These are phyloP conservation scores for Pyricularia grisea DNA, from an alignment of 2,329 filamentous ascomycete genomes.

Conservation along the genomic window DNA sequence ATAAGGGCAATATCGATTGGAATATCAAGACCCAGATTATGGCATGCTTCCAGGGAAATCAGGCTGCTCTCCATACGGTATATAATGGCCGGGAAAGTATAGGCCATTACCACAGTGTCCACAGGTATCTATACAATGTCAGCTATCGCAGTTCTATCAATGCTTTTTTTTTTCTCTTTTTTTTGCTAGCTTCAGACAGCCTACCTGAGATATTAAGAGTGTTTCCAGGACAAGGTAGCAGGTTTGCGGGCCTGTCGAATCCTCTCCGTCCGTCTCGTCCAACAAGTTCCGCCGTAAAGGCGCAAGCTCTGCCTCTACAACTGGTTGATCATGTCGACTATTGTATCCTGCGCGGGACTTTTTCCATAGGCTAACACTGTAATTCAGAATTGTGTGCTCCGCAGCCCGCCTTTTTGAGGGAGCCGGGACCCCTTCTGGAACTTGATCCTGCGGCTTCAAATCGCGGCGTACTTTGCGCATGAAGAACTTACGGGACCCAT, in stretches of 20 bases:
- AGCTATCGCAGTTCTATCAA: conserved; percentile 6
- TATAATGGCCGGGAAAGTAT: conserved; percentile 75
- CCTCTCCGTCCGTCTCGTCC: conserved; percentile 46
- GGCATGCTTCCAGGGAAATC: conserved; percentile 68
- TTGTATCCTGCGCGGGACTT: conserved; percentile 46
- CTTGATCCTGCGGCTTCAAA: conserved; percentile 53
- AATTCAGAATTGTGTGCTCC: conserved; percentile 63
- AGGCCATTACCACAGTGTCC: conserved; percentile 60
- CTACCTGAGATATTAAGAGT: conserved; percentile 64
- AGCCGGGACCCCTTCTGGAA: conserved; percentile 46
- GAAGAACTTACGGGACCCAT: conserved; percentile 56
- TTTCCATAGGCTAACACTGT: conserved; percentile 67
- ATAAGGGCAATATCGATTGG: conserved; percentile 67
- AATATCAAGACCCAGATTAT: conserved; percentile 54
- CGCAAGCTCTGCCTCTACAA: conserved; percentile 66
- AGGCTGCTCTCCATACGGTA: conserved; percentile 74
- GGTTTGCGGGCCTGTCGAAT: conserved; percentile 24
- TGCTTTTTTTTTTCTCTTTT: not conserved
- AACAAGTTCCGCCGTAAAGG: conserved; percentile 75
- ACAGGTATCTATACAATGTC: conserved; percentile 48
- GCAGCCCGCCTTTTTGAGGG: conserved; percentile 31
- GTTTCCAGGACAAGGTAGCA: conserved; percentile 72
- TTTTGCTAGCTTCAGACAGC: conserved; percentile 19
- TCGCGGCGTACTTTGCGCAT: conserved; percentile 41
- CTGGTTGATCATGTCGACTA: conserved; percentile 59